Conservation (phyloP, 1,139 yeast species). For the Meyerozyma carpophila region DNA sequence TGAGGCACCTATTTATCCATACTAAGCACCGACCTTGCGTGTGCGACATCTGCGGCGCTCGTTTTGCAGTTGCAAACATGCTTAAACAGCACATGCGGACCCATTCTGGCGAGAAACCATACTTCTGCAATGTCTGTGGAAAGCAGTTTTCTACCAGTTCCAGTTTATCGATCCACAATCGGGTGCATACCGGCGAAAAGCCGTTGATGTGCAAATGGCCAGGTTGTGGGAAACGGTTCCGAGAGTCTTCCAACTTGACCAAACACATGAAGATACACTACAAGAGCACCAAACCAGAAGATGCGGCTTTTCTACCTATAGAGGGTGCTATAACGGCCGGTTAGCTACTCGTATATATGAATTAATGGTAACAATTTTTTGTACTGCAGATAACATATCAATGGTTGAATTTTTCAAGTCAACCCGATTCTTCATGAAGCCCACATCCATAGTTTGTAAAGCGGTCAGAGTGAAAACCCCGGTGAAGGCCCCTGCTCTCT, state of each 20-base stretch:
- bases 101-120: conserved; percentile 81
- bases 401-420: background rate
- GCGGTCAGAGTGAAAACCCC: background rate
- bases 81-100: conserved; percentile 71
- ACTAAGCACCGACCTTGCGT: conserved; percentile 75
- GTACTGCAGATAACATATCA: background rate
- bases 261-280: conserved; percentile 78
- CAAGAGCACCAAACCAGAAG: conserved; percentile 15
- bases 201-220: conserved; percentile 77
- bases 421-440: background rate
- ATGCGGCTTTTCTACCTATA: background rate
- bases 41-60: conserved; percentile 63
- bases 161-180: conserved; percentile 47
- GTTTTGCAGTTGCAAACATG: conserved; percentile 65
- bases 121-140: conserved; percentile 41
- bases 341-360: background rate
- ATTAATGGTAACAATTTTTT: background rate
- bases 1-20: conserved; percentile 84
- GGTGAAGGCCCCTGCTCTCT: background rate
- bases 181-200: conserved; percentile 61
- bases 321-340: background rate
- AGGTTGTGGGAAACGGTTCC: conserved; percentile 78
- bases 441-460: background rate
- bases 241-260: conserved; percentile 82
- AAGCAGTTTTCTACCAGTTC: conserved; percentile 52